These are phyloP conservation scores for Acanthamoeba healyi DNA, from an alignment of 208 protist genomes.

Conservation along the genomic window DNA sequence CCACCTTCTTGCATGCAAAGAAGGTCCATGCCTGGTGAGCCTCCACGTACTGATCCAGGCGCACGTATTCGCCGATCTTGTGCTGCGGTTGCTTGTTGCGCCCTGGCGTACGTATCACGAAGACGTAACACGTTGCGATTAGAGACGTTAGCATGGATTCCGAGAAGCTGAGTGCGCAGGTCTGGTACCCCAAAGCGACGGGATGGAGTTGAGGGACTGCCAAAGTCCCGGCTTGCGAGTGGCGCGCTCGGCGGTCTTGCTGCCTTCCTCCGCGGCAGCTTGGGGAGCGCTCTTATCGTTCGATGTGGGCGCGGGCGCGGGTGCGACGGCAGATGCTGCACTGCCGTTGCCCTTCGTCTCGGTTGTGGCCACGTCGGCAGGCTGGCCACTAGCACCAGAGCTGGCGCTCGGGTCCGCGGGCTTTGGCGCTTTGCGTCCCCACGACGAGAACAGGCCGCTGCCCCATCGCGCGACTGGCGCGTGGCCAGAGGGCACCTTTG, in stretches of 20 bases:
- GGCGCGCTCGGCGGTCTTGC: background rate
- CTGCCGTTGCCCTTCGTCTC: background rate
- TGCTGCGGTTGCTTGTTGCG: background rate
- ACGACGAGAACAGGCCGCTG: constrained; percentile 13
- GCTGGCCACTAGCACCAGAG: background rate
- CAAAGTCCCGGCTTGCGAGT: background rate
- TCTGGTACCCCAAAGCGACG: background rate
- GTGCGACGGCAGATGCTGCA: too few species aligned
- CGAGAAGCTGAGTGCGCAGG: too few species aligned
- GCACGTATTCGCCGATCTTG: background rate
- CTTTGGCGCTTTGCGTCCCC: background rate
- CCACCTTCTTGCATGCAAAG: constrained; percentile 28
- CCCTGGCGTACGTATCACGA: background rate
- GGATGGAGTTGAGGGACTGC: background rate
- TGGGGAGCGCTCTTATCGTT: background rate
- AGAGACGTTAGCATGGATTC: too few species aligned
- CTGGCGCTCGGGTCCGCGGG: background rate
- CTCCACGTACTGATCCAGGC: constrained; percentile 21
- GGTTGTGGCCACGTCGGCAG: too few species aligned
- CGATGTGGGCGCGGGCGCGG: background rate
- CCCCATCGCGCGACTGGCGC: background rate
- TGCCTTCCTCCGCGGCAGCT: background rate
- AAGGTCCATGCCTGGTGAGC: constrained; percentile 23
- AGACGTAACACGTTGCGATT: too few species aligned
- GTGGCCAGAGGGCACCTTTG: background rate